Percentiles rank a stretch among this genome's conserved stretches.
Evolutionary conservation across 306 rosid genomes (phyloP).

Genomic region (Sphenostylis stenocarpa): DNA sequence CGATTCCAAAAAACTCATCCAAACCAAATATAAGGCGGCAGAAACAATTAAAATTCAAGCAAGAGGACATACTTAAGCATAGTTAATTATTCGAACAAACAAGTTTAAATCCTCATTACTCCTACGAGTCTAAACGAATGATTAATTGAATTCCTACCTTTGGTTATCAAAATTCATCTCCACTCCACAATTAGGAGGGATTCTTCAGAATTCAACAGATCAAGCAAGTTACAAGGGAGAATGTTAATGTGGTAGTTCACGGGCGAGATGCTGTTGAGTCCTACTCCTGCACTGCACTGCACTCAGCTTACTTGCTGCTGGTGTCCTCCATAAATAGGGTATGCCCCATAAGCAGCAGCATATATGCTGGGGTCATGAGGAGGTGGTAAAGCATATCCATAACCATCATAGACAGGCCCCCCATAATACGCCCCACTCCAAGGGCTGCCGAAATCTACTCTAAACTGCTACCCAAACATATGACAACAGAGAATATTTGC

Average conservation of each 20-base stretch:
- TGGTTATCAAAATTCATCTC: conserved; percentile 78
- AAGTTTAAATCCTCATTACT: conserved; percentile 41
- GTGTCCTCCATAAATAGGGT: conserved; percentile 83
- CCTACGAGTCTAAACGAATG: conserved; percentile 51
- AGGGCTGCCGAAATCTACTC: conserved; percentile 70
- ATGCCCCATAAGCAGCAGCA: conserved; percentile 85
- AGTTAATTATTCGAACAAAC: conserved; percentile 40
- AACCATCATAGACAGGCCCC: conserved; percentile 82
- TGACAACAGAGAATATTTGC: background rate
- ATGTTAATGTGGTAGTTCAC: conserved; percentile 27
- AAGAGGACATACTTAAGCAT: conserved; percentile 9
- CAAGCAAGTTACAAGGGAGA: conserved; percentile 49
- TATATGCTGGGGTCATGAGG: conserved; percentile 85
- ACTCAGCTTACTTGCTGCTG: conserved; percentile 93
- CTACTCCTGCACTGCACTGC: conserved; percentile 33
- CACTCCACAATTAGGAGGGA: conserved; percentile 81
- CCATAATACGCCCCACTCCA: conserved; percentile 89
- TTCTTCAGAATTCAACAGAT: conserved; percentile 55
- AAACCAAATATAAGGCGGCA: too few relatives aligned
- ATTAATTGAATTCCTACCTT: conserved; percentile 61
- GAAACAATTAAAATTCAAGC: background rate
- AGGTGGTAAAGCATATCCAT: conserved; percentile 75
- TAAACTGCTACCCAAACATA: conserved; percentile 50
- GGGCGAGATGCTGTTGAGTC: conserved; percentile 37
- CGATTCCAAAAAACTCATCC: too few relatives aligned